Evolutionary conservation across 1,139 yeast genomes (phyloP), one percentile per base, ranked within the genome.

Genomic region (Lodderomyces theae): DNA sequence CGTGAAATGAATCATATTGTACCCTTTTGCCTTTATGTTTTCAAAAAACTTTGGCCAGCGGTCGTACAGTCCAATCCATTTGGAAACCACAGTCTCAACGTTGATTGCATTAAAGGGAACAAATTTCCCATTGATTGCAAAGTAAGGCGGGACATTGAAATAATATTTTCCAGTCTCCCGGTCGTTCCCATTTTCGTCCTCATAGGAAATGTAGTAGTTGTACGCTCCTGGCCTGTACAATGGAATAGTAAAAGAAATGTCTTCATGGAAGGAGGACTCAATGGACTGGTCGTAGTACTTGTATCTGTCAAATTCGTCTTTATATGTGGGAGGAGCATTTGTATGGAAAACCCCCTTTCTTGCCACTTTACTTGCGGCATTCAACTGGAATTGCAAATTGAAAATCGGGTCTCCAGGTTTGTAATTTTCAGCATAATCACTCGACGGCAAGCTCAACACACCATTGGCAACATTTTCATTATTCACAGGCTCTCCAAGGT

Each of bases 1-100:
- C 2, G 97, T 89, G 59, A 92, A 92, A 65, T 92, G 98, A 36
- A 92, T 69, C 96, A 90, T 87, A 60, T 92, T 92, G 68, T 90
- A 92, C 15, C 94, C 92, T 61, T 92, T 92, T 8, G 63, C 60
- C 13, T 81, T 66, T 34, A 92, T 76, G 38, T 77, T 74, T 3
- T 61, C 57, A 45, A 92, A 84, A 44, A 86, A 67, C 1, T 65
- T 57, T 43, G 79, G 78, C 97, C 97, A 92, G 38, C 50, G 58
- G 35, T 53, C 57, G 51, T 71, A 64, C 9, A 79, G 75, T 1
- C 97, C 97, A 66, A 89, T 77, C 94, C 96, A 88, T 64, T 92
- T 92, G 34, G 96, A 86, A 9, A 92, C 79, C 29, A 92, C 83
- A 2, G 96, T 80, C 61, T 90, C 94, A 56, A 92, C 71, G 41